Evolutionary conservation across 169 alveolate genomes (phyloP), one percentile per base, ranked within the genome.

Genomic region (Eimeria acervulina): DNA sequence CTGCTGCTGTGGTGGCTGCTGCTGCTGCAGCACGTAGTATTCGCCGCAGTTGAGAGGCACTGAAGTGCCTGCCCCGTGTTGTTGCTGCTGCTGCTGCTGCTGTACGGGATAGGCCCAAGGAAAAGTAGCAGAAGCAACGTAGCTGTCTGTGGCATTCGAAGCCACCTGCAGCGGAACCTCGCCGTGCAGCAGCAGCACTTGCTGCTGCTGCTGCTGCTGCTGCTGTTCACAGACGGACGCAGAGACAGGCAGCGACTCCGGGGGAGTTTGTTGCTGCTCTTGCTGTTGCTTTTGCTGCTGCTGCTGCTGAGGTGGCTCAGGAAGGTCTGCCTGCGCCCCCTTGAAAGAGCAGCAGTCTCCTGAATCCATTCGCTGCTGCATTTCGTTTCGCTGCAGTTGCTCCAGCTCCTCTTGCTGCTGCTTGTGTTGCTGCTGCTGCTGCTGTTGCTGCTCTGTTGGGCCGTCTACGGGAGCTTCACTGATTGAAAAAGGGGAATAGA

Each of bases 131-230:
- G 84, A 40, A 28, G 51, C 84, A 36, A 28, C 84, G 51, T 15
- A 72, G 51, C 51, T 72, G 31, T 72, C 84, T 72, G 52, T 7
- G 8, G 33, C 52, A 72, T 7, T 33, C 51, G 84, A 8, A 15
- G 38, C 42, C 42, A 23, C 89, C 33, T 17, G 55, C 33, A 23
- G 31, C 17, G 61, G 23, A 5, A 42, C 63, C 89, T 78, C 63
- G 36, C 2, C 52, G 1, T 78, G 63, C 89, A 38, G 55, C 26
- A 36, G 66, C 66, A 36, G 88, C 88, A 36, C 63, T 36, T 78
- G 89, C 89, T 78, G 66, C 63, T 40, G 89, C 89, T 78, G 84
- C 89, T 78, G 89, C 40, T 23, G 59, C 63, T 28, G 89, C 89
- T 78, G 28, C 89, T 78, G 89, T 63, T 78, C 21, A 7, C 63